These are phyloP conservation scores for Lathyrus tuberosus DNA, from an alignment of 306 rosid species.

Conservation along the genomic window DNA sequence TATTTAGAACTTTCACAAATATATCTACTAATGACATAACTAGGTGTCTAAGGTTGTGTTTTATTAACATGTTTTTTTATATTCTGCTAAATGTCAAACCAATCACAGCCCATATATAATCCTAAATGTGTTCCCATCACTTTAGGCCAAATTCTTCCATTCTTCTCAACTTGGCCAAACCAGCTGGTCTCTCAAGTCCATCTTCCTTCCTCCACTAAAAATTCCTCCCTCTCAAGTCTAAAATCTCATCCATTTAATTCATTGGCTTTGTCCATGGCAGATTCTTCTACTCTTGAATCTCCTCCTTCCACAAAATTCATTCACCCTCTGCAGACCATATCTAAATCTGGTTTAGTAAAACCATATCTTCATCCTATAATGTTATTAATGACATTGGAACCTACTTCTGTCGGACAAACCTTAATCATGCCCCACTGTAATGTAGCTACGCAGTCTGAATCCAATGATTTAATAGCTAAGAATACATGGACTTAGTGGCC, in stretches of 20 bases:
- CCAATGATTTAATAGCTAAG: neutral
- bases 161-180: neutral
- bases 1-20: neutral
- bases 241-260: neutral
- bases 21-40: neutral
- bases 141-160: neutral
- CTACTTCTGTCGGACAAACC: neutral
- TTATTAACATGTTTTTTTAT: too few relatives aligned
- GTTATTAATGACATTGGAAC: too few relatives aligned
- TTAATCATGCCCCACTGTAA: neutral
- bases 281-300: neutral
- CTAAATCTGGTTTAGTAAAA: too few relatives aligned
- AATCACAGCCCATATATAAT: neutral
- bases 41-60: neutral
- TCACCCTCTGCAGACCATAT: neutral
- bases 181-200: neutral
- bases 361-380: too few relatives aligned
- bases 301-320: neutral
- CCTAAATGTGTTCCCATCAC: neutral
- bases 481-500: neutral
- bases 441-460: neutral
- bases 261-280: neutral
- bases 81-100: neutral
- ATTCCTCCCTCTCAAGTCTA: neutral
- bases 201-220: neutral